phyloP scores from a whole-genome alignment of 1,284 basidiomycete species.

The Malassezia restricta region DNA sequence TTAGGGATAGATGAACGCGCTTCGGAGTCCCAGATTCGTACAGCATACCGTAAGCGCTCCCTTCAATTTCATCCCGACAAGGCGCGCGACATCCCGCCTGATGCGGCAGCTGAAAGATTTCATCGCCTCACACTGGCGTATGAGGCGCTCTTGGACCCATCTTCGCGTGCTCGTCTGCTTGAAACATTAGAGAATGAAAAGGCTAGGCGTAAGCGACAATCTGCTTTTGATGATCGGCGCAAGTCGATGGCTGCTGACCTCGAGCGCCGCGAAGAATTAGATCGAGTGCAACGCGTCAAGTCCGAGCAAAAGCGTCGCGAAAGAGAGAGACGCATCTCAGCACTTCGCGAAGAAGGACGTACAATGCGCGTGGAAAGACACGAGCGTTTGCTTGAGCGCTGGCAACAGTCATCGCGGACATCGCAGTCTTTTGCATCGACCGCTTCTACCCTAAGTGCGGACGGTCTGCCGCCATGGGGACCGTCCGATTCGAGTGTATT shows the following conservation, averaged over 20 bases:
- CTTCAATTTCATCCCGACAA: conserved; percentile 38
- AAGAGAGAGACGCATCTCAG: conserved; percentile 10
- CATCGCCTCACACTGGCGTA: conserved; percentile 75
- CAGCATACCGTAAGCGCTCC: conserved; percentile 53
- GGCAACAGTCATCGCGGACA: conserved; percentile 8
- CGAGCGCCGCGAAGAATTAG: conserved; percentile 64
- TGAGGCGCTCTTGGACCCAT: conserved; percentile 69
- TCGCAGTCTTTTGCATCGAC: not conserved
- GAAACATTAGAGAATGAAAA: conserved; percentile 63
- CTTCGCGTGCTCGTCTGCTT: conserved; percentile 69
- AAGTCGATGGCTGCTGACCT: conserved; percentile 71
- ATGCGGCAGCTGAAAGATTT: conserved; percentile 60
- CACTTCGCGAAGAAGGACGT: conserved; percentile 21
- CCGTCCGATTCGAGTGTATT: conserved; percentile 27
- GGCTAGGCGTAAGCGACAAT: conserved; percentile 60
- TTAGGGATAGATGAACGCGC: conserved; percentile 59
- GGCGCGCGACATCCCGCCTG: conserved; percentile 32
- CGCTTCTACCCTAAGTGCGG: not conserved
- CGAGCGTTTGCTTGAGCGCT: conserved; percentile 18
- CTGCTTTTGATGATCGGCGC: conserved; percentile 64
- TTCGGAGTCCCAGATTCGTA: conserved; percentile 68
- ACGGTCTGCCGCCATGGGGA: conserved; percentile 17
- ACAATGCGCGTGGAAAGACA: conserved; percentile 16
- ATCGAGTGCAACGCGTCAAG: conserved; percentile 33
- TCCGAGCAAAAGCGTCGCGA: not conserved